These are phyloP conservation scores for Penicillium sp. DNA, from an alignment of 2,329 filamentous ascomycete species.

Conservation along the genomic window DNA sequence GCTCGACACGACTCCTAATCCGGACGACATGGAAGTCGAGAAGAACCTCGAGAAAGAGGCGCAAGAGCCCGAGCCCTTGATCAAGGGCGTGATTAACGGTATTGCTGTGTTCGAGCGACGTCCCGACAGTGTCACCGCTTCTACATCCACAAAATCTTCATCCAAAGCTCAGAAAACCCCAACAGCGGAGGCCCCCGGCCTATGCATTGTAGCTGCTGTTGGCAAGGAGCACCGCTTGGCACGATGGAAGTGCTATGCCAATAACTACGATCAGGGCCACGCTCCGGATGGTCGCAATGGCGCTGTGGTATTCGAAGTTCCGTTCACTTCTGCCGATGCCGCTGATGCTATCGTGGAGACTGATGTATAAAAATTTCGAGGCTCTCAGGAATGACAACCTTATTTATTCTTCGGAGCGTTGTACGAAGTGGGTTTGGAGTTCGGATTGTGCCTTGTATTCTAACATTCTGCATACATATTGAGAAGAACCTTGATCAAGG, in stretches of 20 bases:
- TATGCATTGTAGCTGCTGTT: conserved; percentile 83
- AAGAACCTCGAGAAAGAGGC: conserved; percentile 18
- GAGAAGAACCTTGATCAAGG: background rate
- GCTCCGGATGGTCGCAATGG: conserved; percentile 67
- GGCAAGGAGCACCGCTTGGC: conserved; percentile 85
- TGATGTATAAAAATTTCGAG: conserved; percentile 22
- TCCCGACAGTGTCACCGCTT: conserved; percentile 29
- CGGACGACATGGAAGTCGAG: conserved; percentile 28
- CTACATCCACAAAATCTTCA: conserved; percentile 16
- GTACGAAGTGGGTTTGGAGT: conserved; percentile 22
- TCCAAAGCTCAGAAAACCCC: conserved; percentile 27
- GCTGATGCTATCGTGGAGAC: conserved; percentile 14
- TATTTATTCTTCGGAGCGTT: conserved; percentile 14
- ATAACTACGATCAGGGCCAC: conserved; percentile 39
- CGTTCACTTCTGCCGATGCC: conserved; percentile 39
- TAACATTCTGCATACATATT: conserved; percentile 18
- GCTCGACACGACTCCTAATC: conserved; percentile 31
- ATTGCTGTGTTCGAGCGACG: conserved; percentile 85
- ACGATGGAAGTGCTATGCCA: conserved; percentile 65
- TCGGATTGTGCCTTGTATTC: conserved; percentile 17
- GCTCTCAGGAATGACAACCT: background rate
- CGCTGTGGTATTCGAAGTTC: conserved; percentile 84
- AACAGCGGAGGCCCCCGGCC: conserved; percentile 56
- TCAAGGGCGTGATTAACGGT: conserved; percentile 83
- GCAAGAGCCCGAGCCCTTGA: conserved; percentile 36